Conservation (phyloP, 2,329 filamentous ascomycete genomes). For the Helotiales sp. region DNA sequence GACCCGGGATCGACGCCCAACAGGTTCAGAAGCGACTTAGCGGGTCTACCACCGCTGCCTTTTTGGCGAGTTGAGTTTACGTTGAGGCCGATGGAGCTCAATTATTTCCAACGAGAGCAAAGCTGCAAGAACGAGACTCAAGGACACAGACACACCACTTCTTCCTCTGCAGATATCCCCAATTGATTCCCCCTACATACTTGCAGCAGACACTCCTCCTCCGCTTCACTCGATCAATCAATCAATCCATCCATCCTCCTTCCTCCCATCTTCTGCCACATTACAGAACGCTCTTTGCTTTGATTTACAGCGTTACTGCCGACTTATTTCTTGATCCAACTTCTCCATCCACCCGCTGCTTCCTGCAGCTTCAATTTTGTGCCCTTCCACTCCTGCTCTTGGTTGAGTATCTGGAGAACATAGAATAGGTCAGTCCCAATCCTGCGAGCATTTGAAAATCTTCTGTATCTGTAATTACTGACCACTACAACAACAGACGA, state of each 20-base stretch:
- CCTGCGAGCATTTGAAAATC: neutral
- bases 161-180: constrained; percentile 22
- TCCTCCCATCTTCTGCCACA: constrained; percentile 6
- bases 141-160: constrained; percentile 6
- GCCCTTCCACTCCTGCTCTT: constrained; percentile 43
- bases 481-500: constrained; percentile 19
- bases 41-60: neutral
- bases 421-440: constrained; percentile 32
- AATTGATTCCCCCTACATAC: constrained; percentile 22
- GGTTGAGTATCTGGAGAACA: constrained; percentile 43
- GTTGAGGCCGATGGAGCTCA: constrained; percentile 23
- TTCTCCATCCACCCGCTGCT: constrained; percentile 22
- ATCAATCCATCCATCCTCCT: no score
- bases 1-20: constrained; percentile 25
- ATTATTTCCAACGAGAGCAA: neutral
- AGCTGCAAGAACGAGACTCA: neutral
- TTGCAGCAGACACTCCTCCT: constrained; percentile 13
- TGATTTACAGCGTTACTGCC: neutral
- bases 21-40: constrained; percentile 21
- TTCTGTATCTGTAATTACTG: neutral
- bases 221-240: constrained; percentile 17
- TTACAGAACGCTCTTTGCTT: constrained; percentile 21
- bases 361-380: constrained; percentile 27
- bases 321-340: constrained; percentile 20
- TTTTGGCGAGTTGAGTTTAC: constrained; percentile 29